Conservation (phyloP, 352 stramenopile genomes). For the Globisporangium acanthophoron region DNA sequence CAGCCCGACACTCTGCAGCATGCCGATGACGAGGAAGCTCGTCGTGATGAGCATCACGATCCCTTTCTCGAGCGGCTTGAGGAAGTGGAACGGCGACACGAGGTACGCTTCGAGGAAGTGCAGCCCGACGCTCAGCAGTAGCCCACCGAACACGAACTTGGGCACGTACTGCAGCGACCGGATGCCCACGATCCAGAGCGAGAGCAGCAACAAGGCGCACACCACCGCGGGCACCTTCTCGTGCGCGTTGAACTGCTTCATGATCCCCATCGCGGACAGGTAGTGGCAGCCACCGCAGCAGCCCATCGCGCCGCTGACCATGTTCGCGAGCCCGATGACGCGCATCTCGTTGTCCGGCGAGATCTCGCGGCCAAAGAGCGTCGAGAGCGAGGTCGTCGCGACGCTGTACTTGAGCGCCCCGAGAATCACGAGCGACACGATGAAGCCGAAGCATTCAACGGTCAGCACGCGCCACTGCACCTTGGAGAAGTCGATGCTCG, state of each 20-base stretch:
- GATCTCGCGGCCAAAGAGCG: slow-evolving; percentile 72
- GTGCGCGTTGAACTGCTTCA: slow-evolving; percentile 80
- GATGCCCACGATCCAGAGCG: slow-evolving; percentile 65
- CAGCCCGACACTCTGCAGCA: slow-evolving; percentile 64
- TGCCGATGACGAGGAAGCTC: slow-evolving; percentile 69
- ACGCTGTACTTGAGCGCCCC: slow-evolving; percentile 81
- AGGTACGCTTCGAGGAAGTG: slow-evolving; percentile 82
- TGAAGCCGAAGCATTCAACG: slow-evolving; percentile 50
- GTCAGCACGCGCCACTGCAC: slow-evolving; percentile 58
- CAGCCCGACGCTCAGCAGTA: slow-evolving; percentile 67
- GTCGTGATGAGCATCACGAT: slow-evolving; percentile 64
- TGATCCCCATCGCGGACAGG: slow-evolving; percentile 78
- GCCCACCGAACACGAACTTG: slow-evolving; percentile 78
- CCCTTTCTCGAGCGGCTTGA: slow-evolving; percentile 59
- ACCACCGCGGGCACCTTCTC: slow-evolving; percentile 72
- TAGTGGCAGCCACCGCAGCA: slow-evolving; percentile 79
- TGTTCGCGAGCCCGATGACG: slow-evolving; percentile 72
- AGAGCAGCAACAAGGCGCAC: slow-evolving; percentile 43
- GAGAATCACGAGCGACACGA: slow-evolving; percentile 69
- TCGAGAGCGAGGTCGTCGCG: slow-evolving; percentile 71
- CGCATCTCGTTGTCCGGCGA: slow-evolving; percentile 77
- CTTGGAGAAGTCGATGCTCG: slow-evolving; percentile 50
- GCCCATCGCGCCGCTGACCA: slow-evolving; percentile 52
- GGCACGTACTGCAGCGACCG: slow-evolving; percentile 64
- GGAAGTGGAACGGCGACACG: slow-evolving; percentile 58